Conservation (phyloP, 495 filamentous ascomycete genomes). For the Annulohypoxylon nitens region DNA sequence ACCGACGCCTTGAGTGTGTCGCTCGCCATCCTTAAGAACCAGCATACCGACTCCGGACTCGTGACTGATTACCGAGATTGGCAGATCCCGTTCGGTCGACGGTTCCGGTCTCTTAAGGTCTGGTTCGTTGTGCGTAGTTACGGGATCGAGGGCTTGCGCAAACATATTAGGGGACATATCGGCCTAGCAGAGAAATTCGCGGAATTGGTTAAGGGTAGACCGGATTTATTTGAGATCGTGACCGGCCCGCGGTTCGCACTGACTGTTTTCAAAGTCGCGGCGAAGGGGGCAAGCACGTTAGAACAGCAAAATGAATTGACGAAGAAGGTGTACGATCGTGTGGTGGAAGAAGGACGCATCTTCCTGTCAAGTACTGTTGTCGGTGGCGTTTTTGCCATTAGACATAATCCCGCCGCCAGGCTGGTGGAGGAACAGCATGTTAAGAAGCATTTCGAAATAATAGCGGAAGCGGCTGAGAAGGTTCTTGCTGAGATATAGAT, state of each 20-base stretch:
- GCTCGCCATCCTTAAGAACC: conserved; percentile 80
- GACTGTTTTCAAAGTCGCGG: conserved; percentile 76
- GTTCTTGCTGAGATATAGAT: conserved; percentile 53
- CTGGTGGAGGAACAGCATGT: conserved; percentile 79
- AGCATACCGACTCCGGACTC: conserved; percentile 81
- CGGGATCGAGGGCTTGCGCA: conserved; percentile 81
- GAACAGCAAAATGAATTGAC: conserved; percentile 73
- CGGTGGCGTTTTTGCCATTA: conserved; percentile 82
- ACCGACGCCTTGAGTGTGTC: conserved; percentile 84
- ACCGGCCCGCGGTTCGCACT: conserved; percentile 82
- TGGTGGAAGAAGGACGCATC: conserved; percentile 82
- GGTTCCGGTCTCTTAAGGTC: conserved; percentile 94
- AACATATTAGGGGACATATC: conserved; percentile 76
- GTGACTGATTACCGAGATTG: conserved; percentile 99
- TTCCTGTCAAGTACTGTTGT: conserved; percentile 86
- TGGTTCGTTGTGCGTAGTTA: conserved; percentile 96
- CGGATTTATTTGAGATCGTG: conserved; percentile 83
- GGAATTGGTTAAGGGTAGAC: conserved; percentile 64
- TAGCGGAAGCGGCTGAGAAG: conserved; percentile 77
- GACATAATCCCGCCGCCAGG: conserved; percentile 77
- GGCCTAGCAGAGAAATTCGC: conserved; percentile 78
- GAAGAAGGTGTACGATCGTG: conserved; percentile 79
- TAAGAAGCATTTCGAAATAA: conserved; percentile 78
- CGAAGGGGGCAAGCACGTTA: conserved; percentile 27
- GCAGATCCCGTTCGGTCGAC: conserved; percentile 94